Evolutionary conservation across 352 stramenopile genomes (phyloP), one percentile per base, ranked within the genome.

Genomic region (Globisporangium abappressorium): DNA sequence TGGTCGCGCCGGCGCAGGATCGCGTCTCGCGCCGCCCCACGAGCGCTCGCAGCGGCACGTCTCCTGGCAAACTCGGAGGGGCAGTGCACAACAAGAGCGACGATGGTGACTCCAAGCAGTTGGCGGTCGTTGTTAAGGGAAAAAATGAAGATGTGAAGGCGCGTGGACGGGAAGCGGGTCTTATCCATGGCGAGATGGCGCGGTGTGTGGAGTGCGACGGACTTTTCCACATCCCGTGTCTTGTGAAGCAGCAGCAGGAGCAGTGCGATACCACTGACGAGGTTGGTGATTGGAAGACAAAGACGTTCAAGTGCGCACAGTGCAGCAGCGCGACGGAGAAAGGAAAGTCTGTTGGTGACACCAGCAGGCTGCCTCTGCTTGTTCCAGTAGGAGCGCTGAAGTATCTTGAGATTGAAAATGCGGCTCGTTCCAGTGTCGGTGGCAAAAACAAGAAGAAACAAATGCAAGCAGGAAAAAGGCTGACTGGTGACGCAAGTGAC

Each of bases 191-290:
- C 7, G 51, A 70, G 8, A 57, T 78, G 34, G 47, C 72, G 58
- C 70, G 70, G 2, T 89, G 80, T 57, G 36, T 14, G 28, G 65
- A 57, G 12, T 89, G 80, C 38, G 73, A 72, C 12, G 80, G 80
- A 5, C 73, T 80, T 47, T 89, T 80, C 66, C 80, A 89, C 71
- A 53, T 66, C 2, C 47, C 66, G 47, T 89, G 80, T 49, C 57
- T 82, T 36, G 24, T 58, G 34, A 66, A 65, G 15, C n/a, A 68
- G 38, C 41, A 41, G 57, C 22, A 55, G 1, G 41, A 41, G 59
- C 22, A 55, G 1, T 41, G 3, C 8, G 30, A 49, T 18, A 24
- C 66, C 18, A 11, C 24, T 2, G 24, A n/a, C 15, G 36, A 64
- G 57, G 26, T 15, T 20, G 30, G 14, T 30, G 18, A n/a, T 11